Percentiles rank a stretch among this genome's conserved stretches.
Conservation (phyloP, 257 asterid genomes). For the Jacaranda mimosifolia region DNA sequence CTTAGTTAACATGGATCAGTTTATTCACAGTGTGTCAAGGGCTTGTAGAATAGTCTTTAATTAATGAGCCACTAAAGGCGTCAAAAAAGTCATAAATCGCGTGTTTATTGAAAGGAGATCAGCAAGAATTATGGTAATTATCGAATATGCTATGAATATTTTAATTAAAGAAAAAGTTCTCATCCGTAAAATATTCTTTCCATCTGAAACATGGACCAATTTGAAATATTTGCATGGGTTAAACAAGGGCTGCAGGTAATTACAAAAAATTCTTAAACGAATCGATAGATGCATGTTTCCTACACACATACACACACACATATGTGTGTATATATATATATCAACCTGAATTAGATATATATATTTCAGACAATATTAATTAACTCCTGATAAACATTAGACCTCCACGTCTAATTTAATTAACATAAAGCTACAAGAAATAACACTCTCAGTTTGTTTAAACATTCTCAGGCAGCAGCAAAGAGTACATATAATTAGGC, state of each 20-base stretch:
- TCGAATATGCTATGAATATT: constrained; percentile 4
- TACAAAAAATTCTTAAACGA: background rate
- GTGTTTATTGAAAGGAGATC: background rate
- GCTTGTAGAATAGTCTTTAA: constrained; percentile 16
- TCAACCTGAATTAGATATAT: constrained; percentile 16
- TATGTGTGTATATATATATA: background rate
- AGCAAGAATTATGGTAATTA: background rate
- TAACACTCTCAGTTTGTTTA: constrained; percentile 37
- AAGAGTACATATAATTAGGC: constrained; percentile 29
- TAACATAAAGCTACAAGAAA: constrained; percentile 40
- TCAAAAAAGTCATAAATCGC: constrained; percentile 1
- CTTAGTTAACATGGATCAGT: background rate
- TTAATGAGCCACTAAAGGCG: constrained; percentile 6
- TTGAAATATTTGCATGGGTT: constrained; percentile 24
- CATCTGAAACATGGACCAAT: constrained; percentile 19
- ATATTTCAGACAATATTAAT: constrained; percentile 29
- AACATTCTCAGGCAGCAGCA: constrained; percentile 31
- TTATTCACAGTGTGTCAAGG: constrained; percentile 7
- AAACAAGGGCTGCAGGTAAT: background rate
- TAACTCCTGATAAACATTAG: constrained; percentile 12
- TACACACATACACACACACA: background rate
- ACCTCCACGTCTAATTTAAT: constrained; percentile 19
- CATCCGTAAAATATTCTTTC: constrained; percentile 11
- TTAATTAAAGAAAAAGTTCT: constrained; percentile 16
- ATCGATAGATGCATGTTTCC: background rate